phyloP scores from a whole-genome alignment of 2,329 filamentous ascomycete species.

The Arthrobotrys sphaeroides region DNA sequence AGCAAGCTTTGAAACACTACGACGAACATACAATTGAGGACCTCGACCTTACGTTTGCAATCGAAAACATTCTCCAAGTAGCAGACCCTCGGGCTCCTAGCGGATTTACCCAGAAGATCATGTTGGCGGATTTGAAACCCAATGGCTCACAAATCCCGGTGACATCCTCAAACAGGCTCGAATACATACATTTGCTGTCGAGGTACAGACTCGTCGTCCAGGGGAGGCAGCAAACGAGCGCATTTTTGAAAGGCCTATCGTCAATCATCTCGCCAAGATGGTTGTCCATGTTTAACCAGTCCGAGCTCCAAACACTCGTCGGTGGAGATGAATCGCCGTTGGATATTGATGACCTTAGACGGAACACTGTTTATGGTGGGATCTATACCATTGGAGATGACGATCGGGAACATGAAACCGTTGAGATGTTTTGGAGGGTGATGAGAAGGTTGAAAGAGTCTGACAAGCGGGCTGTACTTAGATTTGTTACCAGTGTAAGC shows the following conservation, averaged over 20 bases:
- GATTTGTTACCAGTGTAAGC: conserved; percentile 94
- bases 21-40: conserved; percentile 70
- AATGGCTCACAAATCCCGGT: conserved; percentile 80
- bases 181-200: conserved; percentile 94
- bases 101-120: conserved; percentile 66
- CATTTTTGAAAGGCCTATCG: conserved; percentile 85
- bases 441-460: conserved; percentile 78
- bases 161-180: conserved; percentile 87
- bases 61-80: conserved; percentile 65
- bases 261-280: conserved; percentile 89
- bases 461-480: conserved; percentile 85
- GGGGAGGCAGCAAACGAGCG: conserved; percentile 80
- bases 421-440: conserved; percentile 90
- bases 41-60: conserved; percentile 54
- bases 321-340: conserved; percentile 84
- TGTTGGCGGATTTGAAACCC: conserved; percentile 78
- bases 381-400: conserved; percentile 92
- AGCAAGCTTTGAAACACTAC: conserved; percentile 79
- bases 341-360: conserved; percentile 83
- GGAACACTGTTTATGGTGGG: conserved; percentile 86
- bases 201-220: conserved; percentile 85
- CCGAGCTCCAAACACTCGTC: conserved; percentile 90
- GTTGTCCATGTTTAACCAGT: conserved; percentile 99
- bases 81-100: conserved; percentile 56
- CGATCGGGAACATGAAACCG: conserved; percentile 81